These are phyloP conservation scores for Tolypocladium paradoxum DNA, from an alignment of 2,329 filamentous ascomycete species.

Conservation along the genomic window DNA sequence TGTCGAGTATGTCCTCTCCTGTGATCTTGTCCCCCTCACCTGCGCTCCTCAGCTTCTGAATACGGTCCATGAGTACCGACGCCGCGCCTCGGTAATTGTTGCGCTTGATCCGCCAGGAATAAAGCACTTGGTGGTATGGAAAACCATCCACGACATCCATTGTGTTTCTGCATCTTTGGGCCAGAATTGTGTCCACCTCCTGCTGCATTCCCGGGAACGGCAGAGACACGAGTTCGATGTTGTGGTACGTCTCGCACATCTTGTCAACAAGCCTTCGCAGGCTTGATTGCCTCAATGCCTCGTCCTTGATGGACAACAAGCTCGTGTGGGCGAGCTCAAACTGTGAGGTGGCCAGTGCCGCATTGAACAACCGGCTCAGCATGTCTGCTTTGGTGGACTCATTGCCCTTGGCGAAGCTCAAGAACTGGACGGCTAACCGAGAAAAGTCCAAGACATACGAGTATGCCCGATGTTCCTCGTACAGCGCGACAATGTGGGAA, in stretches of 20 bases:
- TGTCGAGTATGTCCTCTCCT: slow-evolving; percentile 48
- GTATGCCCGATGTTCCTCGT: slow-evolving; percentile 65
- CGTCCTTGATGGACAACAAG: slow-evolving; percentile 61
- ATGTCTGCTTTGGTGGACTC: slow-evolving; percentile 54
- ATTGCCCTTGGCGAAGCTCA: slow-evolving; percentile 16
- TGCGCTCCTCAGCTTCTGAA: slow-evolving; percentile 49
- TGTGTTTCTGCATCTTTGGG: slow-evolving; percentile 58
- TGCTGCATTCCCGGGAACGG: slow-evolving; percentile 70
- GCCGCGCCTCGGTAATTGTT: slow-evolving; percentile 77
- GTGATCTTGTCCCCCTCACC: slow-evolving; percentile 48
- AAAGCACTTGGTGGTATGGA: slow-evolving; percentile 84
- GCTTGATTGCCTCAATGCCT: slow-evolving; percentile 59
- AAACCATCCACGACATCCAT: slow-evolving; percentile 55
- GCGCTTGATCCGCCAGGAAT: slow-evolving; percentile 77
- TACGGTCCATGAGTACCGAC: slow-evolving; percentile 49
- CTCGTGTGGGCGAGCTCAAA: slow-evolving; percentile 78
- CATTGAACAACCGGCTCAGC: slow-evolving; percentile 73
- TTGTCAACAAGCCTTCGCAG: slow-evolving; percentile 59
- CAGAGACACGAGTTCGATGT: slow-evolving; percentile 58
- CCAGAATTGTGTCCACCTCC: slow-evolving; percentile 68
- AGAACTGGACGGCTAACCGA: slow-evolving; percentile 59
- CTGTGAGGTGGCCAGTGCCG: slow-evolving; percentile 65
- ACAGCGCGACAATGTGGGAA: slow-evolving; percentile 72
- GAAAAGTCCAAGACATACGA: slow-evolving; percentile 80
- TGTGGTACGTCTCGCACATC: slow-evolving; percentile 58